Evolutionary conservation across 1,139 yeast species (phyloP).

Genomic region (Suhomyces coccinellae): DNA sequence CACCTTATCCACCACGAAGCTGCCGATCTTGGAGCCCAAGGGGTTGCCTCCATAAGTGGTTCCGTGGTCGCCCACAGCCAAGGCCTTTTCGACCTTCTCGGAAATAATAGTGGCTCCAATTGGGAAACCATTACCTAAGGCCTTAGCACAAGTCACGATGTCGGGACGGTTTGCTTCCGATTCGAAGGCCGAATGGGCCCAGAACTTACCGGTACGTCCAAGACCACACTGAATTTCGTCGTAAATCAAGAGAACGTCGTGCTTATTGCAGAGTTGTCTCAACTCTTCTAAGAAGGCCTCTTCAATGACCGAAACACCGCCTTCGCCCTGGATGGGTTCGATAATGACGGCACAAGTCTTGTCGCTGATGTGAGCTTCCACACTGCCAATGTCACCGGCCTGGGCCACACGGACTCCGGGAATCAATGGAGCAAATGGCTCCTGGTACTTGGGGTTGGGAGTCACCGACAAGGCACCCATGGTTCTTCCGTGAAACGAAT

Average conservation of each 20-base stretch:
- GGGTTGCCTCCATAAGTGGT: slow-evolving; percentile 99
- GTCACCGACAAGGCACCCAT: slow-evolving; percentile 93
- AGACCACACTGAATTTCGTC: slow-evolving; percentile 98
- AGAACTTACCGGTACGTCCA: slow-evolving; percentile 86
- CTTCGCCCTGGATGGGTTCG: slow-evolving; percentile 98
- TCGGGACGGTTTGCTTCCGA: slow-evolving; percentile 81
- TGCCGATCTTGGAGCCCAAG: slow-evolving; percentile 79
- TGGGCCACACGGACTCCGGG: slow-evolving; percentile 77
- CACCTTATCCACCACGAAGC: slow-evolving; percentile 68
- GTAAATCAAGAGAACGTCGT: slow-evolving; percentile 76
- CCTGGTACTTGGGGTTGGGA: slow-evolving; percentile 87
- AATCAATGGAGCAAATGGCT: slow-evolving; percentile 83
- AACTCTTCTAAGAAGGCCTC: slow-evolving; percentile 64
- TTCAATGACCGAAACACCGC: slow-evolving; percentile 77
- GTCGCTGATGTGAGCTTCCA: slow-evolving; percentile 59
- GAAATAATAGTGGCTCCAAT: slow-evolving; percentile 91
- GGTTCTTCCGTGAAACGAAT: slow-evolving; percentile 93
- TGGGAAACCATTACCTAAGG: slow-evolving; percentile 97
- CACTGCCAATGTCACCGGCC: slow-evolving; percentile 58
- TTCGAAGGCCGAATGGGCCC: slow-evolving; percentile 86
- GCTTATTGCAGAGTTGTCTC: slow-evolving; percentile 64
- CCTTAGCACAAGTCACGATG: slow-evolving; percentile 90
- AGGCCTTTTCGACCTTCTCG: slow-evolving; percentile 67
- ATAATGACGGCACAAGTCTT: slow-evolving; percentile 90
- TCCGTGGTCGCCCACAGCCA: slow-evolving; percentile 94